Conservation (phyloP, 495 filamentous ascomycete species). For the Rostrohypoxylon terebratum region DNA sequence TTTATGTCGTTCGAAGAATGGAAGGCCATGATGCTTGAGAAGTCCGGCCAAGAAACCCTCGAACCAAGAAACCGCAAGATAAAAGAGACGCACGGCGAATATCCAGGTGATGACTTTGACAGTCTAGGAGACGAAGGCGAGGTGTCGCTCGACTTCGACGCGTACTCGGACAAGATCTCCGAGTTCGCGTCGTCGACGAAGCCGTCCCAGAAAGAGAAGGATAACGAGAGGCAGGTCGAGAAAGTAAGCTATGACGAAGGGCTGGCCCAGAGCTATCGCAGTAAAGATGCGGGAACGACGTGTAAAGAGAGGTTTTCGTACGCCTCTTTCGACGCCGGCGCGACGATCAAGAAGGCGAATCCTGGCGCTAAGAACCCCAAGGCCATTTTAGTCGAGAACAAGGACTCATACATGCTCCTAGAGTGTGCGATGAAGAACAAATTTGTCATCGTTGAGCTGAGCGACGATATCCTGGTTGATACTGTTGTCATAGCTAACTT, state of each 20-base stretch:
- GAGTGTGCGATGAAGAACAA: slow-evolving; percentile 89
- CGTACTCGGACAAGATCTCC: slow-evolving; percentile 59
- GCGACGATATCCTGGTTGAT: slow-evolving; percentile 93
- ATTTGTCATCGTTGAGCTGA: slow-evolving; percentile 88
- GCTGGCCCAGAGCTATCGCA: slow-evolving; percentile 67
- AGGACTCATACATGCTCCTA: slow-evolving; percentile 98
- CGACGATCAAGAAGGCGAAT: slow-evolving; percentile 92
- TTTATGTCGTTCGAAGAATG: slow-evolving; percentile 99
- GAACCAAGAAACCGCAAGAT: slow-evolving; percentile 68
- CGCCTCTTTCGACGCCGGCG: slow-evolving; percentile 95
- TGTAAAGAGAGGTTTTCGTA: slow-evolving; percentile 93
- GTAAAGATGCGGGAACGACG: slow-evolving; percentile 93
- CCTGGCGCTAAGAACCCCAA: slow-evolving; percentile 82
- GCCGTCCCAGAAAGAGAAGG: slow-evolving; percentile 53
- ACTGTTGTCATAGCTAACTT: slow-evolving; percentile 97
- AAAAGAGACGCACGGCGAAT: slow-evolving; percentile 52
- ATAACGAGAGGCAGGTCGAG: slow-evolving; percentile 60
- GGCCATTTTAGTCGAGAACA: slow-evolving; percentile 91
- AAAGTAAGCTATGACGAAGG: slow-evolving; percentile 59
- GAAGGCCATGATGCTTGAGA: slow-evolving; percentile 93
- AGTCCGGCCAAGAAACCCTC: slow-evolving; percentile 84
- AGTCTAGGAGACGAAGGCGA: slow-evolving; percentile 83
- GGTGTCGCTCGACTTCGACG: slow-evolving; percentile 89
- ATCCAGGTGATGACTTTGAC: slow-evolving; percentile 47
- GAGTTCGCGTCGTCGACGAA: slow-evolving; percentile 50